Percentiles rank a stretch among this genome's conserved stretches.
Evolutionary conservation across 345 rosid species (phyloP).

Genomic region (Pistacia atlantica): DNA sequence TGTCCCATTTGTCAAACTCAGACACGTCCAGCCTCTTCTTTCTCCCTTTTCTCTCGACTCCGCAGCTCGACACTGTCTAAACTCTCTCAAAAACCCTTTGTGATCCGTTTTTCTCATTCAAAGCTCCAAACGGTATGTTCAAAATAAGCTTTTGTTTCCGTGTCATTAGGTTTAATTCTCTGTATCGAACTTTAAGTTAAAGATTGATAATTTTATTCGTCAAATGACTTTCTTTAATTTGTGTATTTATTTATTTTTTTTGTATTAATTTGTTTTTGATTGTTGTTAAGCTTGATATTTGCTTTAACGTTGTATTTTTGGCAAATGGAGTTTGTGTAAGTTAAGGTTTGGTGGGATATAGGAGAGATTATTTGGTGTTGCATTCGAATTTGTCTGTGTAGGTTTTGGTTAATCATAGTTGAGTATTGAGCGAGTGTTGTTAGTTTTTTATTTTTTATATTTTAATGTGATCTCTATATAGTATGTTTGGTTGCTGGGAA

Average conservation of each 20-base stretch:
- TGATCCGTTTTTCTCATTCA: background rate
- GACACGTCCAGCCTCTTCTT: constrained; percentile 5
- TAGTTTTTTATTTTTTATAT: too few species aligned
- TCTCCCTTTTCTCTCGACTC: constrained; percentile 6
- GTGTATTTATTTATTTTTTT: too few species aligned
- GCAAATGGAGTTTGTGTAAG: too few species aligned
- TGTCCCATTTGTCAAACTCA: constrained; percentile 4
- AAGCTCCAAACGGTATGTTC: background rate
- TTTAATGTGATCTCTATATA: background rate
- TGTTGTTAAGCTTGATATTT: too few species aligned
- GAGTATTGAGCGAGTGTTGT: background rate
- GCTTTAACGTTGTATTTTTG: background rate
- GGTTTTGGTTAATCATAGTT: too few species aligned
- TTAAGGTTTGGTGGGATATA: too few species aligned
- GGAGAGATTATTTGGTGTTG: background rate
- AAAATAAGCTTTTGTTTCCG: background rate
- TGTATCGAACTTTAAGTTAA: background rate
- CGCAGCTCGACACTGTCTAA: background rate
- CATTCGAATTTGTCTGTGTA: too few species aligned
- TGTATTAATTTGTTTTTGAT: too few species aligned
- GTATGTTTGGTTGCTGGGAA: too few species aligned
- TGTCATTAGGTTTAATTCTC: too few species aligned
- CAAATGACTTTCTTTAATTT: background rate
- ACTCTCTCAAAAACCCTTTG: background rate
- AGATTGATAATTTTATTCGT: too few species aligned